Base-by-base conservation (phyloP, 331 rosid species). In the Cucumis variabilis region DNA sequence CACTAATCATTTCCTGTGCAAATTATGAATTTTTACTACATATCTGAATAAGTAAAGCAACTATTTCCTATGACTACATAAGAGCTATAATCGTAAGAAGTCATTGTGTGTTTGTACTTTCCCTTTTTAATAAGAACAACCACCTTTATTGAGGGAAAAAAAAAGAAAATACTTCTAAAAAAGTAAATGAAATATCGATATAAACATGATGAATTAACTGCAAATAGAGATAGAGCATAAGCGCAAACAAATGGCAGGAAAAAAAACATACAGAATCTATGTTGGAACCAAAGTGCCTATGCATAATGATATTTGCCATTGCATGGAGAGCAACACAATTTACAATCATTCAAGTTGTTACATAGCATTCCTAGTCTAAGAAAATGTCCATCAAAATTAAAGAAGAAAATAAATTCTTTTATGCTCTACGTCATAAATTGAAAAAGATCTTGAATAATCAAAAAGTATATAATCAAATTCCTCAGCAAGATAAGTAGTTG, bases 1-100 rank as follows among this genome's bases (percentile, higher is more conserved):
- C n/a, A n/a, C n/a, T n/a, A n/a, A 96, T 87, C 97, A 95, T 94
- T 68, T 82, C 91, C 99, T 95, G 92, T 50, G 77, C 71, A 88
- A 8, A 15, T 73, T 70, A 67, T 28, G 66, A 48, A 44, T 9
- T 16, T 25, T 70, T n/a, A 44, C 25, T 24, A n/a, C 63, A 69
- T 19, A 69, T 65, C 10, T 66, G 60, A 68, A 85, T 30, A 67
- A 19, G 41, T 78, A 25, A 53, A 27, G 66, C 65, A 77, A 48
- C 58, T 78, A 50, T 78, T 78, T 71, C 41, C 25, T 1, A 41
- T 21, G 48, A 50, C 65, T 48, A 53, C 44, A n/a, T n/a, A 78
- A 48, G 15, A 24, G 17, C 60, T 13, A 37, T 37, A 12, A 70
- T 28, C 16, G 23, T 41, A 27, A 70, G 16, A 28, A 27, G 30